A percentile compares a stretch with the other conserved stretches of the same genome.
Conservation (phyloP, 208 protist species). For the Acanthamoeba sp. region DNA sequence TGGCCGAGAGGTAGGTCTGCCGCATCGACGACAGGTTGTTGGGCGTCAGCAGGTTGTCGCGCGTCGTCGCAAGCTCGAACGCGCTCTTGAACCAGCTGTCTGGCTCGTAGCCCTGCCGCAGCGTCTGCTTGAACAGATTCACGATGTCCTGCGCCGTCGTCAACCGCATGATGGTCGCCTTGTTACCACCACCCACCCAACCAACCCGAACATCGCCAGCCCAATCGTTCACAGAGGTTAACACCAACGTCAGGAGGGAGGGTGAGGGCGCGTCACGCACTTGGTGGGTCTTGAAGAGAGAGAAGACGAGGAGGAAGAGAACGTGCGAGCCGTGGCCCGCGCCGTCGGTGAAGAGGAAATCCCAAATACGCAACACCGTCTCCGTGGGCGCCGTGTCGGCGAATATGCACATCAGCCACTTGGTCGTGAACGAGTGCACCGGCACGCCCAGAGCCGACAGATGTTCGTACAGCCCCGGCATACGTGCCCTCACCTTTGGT, state of each 20-base stretch:
- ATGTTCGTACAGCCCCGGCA: constrained; percentile 36
- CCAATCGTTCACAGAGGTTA: neutral
- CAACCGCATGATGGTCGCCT: constrained; percentile 48
- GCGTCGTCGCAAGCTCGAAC: neutral
- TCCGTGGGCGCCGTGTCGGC: constrained; percentile 59
- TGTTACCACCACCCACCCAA: too few species aligned
- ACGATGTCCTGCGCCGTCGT: constrained; percentile 56
- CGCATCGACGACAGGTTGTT: constrained; percentile 67
- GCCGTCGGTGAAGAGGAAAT: constrained; percentile 72
- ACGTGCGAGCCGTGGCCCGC: constrained; percentile 22
- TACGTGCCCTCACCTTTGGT: neutral
- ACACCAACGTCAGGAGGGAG: neutral
- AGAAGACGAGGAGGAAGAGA: constrained; percentile 66
- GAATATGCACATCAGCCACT: constrained; percentile 74
- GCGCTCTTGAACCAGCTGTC: constrained; percentile 69
- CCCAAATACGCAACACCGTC: constrained; percentile 68
- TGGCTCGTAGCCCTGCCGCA: constrained; percentile 35
- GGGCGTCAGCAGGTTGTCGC: constrained; percentile 36
- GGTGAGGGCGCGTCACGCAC: neutral
- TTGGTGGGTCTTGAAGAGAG: constrained; percentile 68
- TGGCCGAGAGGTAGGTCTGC: constrained; percentile 40
- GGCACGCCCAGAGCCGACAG: constrained; percentile 55
- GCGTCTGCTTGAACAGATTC: constrained; percentile 62
- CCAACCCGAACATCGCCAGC: too few species aligned
- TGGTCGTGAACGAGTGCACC: constrained; percentile 69